Evolutionary conservation across 2,329 filamentous ascomycete genomes (phyloP), one percentile per base, ranked within the genome.

Genomic region (Trichophyton benhamiae): DNA sequence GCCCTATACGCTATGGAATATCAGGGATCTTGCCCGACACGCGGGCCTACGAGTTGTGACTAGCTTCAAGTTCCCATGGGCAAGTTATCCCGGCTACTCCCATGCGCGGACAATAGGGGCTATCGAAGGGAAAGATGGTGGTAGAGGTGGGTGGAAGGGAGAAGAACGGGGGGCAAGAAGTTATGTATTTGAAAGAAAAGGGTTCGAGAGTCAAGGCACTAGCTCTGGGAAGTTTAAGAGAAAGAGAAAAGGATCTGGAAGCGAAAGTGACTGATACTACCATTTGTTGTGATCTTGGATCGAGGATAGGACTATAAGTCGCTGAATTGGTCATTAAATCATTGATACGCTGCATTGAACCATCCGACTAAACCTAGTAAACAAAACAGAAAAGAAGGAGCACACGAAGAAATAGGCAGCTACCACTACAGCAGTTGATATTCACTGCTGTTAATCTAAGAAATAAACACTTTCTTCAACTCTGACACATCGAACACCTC

Each of bases 1-100:
- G 73, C 94, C 94, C 0, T 99, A 99, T 72, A 92, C 90, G 1
- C 81, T 96, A 0, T 99, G 94, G 94, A 96, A 97, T 76, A 82
- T 97, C 27, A 83, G 86, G 41, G 92, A 96, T 76, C 79, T 99
- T 30, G 94, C 83, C 1, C 82, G 92, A 5, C 89, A 96, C 69
- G 72, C 73, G 48, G 75, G 77, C n/a, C 61, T 79, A 64, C 68
- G 70, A 63, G 74, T 79, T 61, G 72, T 77, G 13, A 77, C 76
- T 46, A 78, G 75, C 67, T 79, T 79, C 64, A 73, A 66, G 44
- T 79, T 80, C 62, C 76, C 77, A 4, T 77, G 78, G 76, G 64
- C 68, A 60, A 76, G 75, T 41, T 79, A 79, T 68, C 71, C 75
- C 38, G 73, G 76, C 2, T 79, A 79, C 64, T 73, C 74, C 15